These are phyloP conservation scores for Euphorbia pulcherrima DNA, from an alignment of 345 rosid species.

Conservation along the genomic window DNA sequence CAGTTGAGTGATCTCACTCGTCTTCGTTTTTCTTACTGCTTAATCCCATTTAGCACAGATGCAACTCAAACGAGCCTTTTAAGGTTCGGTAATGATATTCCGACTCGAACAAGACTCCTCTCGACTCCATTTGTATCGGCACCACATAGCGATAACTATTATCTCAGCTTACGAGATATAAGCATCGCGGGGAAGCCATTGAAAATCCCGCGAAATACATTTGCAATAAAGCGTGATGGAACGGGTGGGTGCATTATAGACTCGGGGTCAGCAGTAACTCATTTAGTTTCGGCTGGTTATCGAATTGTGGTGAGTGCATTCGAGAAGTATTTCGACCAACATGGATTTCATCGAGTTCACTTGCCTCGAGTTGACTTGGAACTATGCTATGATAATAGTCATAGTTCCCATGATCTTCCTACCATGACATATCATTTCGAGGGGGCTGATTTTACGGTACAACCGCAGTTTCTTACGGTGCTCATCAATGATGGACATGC, in stretches of 20 bases:
- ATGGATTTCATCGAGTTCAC: neutral
- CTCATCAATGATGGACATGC: neutral
- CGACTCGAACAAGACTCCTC: neutral
- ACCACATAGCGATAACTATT: neutral
- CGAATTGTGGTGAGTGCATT: slow-evolving; percentile 3
- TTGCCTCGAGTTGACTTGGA: neutral
- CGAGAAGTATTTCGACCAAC: slow-evolving; percentile 1
- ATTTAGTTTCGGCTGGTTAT: neutral
- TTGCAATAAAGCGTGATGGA: neutral
- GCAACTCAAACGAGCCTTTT: neutral
- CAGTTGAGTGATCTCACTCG: neutral
- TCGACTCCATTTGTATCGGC: neutral
- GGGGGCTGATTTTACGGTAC: slow-evolving; percentile 1
- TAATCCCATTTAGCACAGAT: slow-evolving; percentile 1
- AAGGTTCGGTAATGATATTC: slow-evolving; percentile 19
- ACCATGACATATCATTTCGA: slow-evolving; percentile 17
- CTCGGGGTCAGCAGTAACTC: slow-evolving; percentile 10
- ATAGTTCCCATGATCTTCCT: neutral
- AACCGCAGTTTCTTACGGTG: neutral
- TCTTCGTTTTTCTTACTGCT: slow-evolving; percentile 18
- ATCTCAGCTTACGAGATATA: slow-evolving; percentile 15
- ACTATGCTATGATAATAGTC: neutral
- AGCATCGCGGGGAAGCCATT: neutral
- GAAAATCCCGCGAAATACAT: neutral
- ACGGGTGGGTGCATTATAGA: slow-evolving; percentile 21